Base-by-base conservation (phyloP, 1,139 yeast species). In the Magnusiomyces fungicola region DNA sequence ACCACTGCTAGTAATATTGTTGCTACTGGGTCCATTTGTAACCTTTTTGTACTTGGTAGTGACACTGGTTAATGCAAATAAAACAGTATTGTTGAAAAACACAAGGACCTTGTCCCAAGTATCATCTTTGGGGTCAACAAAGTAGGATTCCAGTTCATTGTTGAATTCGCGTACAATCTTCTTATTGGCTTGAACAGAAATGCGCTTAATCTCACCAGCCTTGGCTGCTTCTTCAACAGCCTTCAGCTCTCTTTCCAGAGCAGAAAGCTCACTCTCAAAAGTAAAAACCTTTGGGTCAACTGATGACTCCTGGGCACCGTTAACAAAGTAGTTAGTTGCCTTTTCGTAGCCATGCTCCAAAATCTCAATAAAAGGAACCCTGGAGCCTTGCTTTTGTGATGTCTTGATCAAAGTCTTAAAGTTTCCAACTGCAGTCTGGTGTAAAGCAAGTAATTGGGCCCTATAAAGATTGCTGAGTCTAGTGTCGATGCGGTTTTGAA, bases 31-130 rank as follows among this genome's bases (percentile, higher is more conserved):
- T n/a, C n/a, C n/a, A n/a, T n/a, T n/a, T 22, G 29, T 39, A 34
- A 21, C 44, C 4, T 34, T 49, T 12, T 46, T 34, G 45, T 51
- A 61, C 16, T 53, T 60, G 14, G 42, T 44, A 21, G 50, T 52
- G 56, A 47, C 56, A 58, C 50, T 43, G 22, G 50, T 43, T 44
- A 76, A 55, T 0, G 66, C 62, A 2, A 60, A 65, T 1, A 62
- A 58, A 14, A 74, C 58, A 2, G 76, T 66, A 1, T 59, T 53
- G 9, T 75, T 67, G 65, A 88, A 84, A 39, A 69, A 69, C 1
- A 57, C 63, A 52, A 76, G 58, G 22, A 83, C 72, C 43, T 69
- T 66, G 57, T 81, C 85, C 96, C 96, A 87, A 3, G 81, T 69
- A 4, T 69, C 65, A 0, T 62, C 70, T 4, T 69, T 64, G 3